Base-by-base conservation (phyloP, 768 basidiomycete species). In the Russula ochroleuca region DNA sequence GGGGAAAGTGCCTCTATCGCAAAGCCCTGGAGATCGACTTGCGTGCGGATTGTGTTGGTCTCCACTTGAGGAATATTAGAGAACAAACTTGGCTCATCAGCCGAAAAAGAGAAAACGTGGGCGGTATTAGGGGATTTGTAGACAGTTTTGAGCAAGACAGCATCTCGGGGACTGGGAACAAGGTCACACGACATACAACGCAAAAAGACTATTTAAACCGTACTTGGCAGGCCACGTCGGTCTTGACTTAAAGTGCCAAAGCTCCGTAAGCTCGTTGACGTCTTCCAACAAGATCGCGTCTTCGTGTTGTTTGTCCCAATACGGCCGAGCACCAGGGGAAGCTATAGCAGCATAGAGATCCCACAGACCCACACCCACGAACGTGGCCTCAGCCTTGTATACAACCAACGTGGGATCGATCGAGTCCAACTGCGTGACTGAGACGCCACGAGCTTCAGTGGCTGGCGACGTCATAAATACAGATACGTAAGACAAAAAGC, bases 21-120 rank as follows among this genome's bases (percentile, higher is more conserved):
- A 92, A 95, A 98, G 52, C 96, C 97, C 76, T 94, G 94, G n/a
- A 99, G 79, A 72, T 97, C 94, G n/a, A 96, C 87, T 73, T 98
- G 95, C 0, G 92, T 92, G 8, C 95, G 88, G 65, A 97, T 96
- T 55, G 89, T 82, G 68, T 83, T 88, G 0, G 89, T 85, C 54
- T 90, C 92, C 1, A 75, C 78, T 13, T 78, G 78, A 51, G 82
- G 92, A 66, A 84, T 82, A 65, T 79, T 81, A 0, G 92, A 88
- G 74, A 98, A 97, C 15, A 97, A 80, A 60, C 90, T 85, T 57
- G 83, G 83, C 68, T 98, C 93, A 67, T 98, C 94, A 0, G 87
- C 90, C 4, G 95, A 97, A 75, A 97, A 97, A 1, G 90, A 86
- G 73, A 98, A 98, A 21, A 98, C 86, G 68, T 99, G 97, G 21